These are phyloP conservation scores for Groenewaldozyma sp. DNA, from an alignment of 1,139 yeast species.

Conservation along the genomic window DNA sequence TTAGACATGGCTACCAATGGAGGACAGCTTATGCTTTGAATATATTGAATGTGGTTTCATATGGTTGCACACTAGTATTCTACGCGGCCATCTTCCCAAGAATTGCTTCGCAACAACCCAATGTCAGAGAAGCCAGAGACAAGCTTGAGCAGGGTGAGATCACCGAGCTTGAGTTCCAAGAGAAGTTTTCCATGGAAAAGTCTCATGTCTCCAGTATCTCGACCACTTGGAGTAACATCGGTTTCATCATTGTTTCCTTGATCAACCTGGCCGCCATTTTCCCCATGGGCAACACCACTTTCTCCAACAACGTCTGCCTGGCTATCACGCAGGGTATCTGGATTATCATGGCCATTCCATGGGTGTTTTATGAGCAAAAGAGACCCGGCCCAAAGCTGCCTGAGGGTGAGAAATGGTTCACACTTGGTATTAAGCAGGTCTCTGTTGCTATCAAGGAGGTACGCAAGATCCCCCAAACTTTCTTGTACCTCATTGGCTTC, in stretches of 20 bases:
- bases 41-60: constrained; percentile 10
- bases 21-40: constrained; percentile 12
- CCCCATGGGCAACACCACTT: constrained; percentile 12
- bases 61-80: constrained; percentile 12
- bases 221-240: constrained; percentile 13
- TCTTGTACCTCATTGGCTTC: constrained; percentile 13
- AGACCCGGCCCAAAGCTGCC: constrained; percentile 13
- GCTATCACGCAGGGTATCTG: constrained; percentile 14
- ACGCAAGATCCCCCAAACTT: constrained; percentile 13
- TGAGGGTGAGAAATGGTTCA: constrained; percentile 10
- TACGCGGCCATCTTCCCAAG: constrained; percentile 16
- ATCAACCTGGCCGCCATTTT: constrained; percentile 12
- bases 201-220: constrained; percentile 12
- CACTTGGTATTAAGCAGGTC: constrained; percentile 15
- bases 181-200: constrained; percentile 10
- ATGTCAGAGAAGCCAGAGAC: constrained; percentile 12
- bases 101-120: constrained; percentile 14
- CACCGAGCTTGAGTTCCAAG: constrained; percentile 11
- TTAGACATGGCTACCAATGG: constrained; percentile 11
- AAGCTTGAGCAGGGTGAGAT: constrained; percentile 12
- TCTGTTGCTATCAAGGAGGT: constrained; percentile 12
- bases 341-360: constrained; percentile 15
- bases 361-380: constrained; percentile 10
- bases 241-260: constrained; percentile 9
- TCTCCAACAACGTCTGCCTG: constrained; percentile 11